phyloP scores from a whole-genome alignment of 768 basidiomycete genomes.

The Coprinopsis strossmayeri region DNA sequence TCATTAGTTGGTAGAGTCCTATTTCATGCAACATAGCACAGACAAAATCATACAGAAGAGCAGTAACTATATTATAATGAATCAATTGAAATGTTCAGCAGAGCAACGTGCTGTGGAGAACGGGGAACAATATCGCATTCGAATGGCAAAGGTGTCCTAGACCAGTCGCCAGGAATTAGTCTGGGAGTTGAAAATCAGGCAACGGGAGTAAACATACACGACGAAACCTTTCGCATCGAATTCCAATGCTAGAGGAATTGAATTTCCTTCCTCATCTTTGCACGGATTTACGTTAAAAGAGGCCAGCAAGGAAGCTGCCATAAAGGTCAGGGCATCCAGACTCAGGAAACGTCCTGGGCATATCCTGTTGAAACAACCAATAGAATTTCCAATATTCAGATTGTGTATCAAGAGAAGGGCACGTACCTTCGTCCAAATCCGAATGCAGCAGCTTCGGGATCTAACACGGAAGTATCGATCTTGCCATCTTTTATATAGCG shows the following conservation, averaged over 20 bases:
- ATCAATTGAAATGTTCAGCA: no score
- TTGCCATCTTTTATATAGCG: conserved; percentile 19
- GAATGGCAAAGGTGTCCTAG: background rate
- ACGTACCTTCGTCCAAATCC: conserved; percentile 18
- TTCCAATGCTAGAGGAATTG: background rate
- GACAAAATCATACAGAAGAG: no score
- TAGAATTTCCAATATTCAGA: background rate
- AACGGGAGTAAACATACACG: background rate
- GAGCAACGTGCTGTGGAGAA: no score
- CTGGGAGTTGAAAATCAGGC: background rate
- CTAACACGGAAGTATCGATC: conserved; percentile 11
- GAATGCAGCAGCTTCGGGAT: conserved; percentile 15
- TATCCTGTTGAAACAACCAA: background rate
- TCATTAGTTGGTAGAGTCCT: no score
- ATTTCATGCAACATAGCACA: no score
- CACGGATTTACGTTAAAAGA: conserved; percentile 1
- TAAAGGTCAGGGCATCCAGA: background rate
- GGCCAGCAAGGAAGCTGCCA: conserved; percentile 1
- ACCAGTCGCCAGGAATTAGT: background rate
- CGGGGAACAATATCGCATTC: no score
- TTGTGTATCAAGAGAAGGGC: background rate
- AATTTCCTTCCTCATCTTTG: background rate
- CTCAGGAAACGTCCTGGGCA: background rate
- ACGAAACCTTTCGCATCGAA: background rate
- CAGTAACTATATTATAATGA: no score